phyloP scores from a whole-genome alignment of 2,329 filamentous ascomycete species.

The Huntiella abstrusa region DNA sequence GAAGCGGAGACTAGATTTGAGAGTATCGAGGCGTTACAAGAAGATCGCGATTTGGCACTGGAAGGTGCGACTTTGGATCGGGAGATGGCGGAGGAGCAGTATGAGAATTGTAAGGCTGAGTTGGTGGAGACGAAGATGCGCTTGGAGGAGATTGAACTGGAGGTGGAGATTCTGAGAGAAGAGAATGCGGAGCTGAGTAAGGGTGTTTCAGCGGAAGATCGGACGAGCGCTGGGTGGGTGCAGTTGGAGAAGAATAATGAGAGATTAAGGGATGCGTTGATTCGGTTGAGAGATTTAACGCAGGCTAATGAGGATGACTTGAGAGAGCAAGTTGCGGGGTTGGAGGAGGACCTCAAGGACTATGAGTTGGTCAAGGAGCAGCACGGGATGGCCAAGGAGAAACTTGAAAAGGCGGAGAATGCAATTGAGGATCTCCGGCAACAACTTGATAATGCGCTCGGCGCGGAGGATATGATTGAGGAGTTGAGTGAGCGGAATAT shows the following conservation, averaged over 20 bases:
- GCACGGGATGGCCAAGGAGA: conserved; percentile 51
- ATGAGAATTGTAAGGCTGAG: conserved; percentile 65
- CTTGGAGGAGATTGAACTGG: conserved; percentile 68
- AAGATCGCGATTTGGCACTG: conserved; percentile 67
- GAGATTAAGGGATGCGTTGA: conserved; percentile 63
- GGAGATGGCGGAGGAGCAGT: conserved; percentile 90
- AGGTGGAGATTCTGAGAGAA: conserved; percentile 69
- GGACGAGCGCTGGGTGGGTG: conserved; percentile 69
- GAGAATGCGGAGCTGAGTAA: conserved; percentile 72
- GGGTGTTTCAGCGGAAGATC: conserved; percentile 76
- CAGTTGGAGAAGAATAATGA: conserved; percentile 87
- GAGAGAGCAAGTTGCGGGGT: conserved; percentile 50
- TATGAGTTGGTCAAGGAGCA: conserved; percentile 48
- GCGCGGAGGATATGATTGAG: conserved; percentile 86
- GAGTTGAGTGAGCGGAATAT: conserved; percentile 78
- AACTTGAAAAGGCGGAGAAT: conserved; percentile 51
- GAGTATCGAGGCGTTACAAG: conserved; percentile 38
- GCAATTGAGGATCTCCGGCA: conserved; percentile 72
- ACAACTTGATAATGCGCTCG: conserved; percentile 74
- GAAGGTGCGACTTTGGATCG: conserved; percentile 79
- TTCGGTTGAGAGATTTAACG: conserved; percentile 70
- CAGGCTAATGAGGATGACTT: conserved; percentile 70
- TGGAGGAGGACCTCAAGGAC: conserved; percentile 58
- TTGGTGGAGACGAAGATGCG: conserved; percentile 57
- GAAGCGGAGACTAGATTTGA: conserved; percentile 54